These are phyloP conservation scores for Penicillium samsonianum DNA, from an alignment of 495 filamentous ascomycete species.

Conservation along the genomic window DNA sequence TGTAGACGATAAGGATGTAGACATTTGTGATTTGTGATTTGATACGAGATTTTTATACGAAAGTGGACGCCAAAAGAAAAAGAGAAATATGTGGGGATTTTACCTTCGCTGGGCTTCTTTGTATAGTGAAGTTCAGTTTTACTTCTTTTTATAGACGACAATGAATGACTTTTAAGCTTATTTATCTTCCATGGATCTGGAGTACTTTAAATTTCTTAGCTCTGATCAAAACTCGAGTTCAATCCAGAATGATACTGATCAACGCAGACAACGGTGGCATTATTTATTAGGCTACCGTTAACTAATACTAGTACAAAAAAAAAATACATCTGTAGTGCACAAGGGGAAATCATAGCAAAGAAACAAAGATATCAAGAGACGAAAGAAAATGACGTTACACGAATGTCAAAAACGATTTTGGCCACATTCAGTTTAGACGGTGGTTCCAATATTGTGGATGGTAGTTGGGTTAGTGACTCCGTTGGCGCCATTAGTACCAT, in stretches of 20 bases:
- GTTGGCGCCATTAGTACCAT: conserved; percentile 11
- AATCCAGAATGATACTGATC: background rate
- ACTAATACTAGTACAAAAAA: conserved; percentile 27
- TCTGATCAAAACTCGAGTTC: background rate
- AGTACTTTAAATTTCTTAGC: background rate
- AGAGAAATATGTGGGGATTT: conserved; percentile 2
- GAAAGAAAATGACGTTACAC: conserved; percentile 10
- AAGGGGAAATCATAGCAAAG: conserved; percentile 33
- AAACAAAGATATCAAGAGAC: conserved; percentile 13
- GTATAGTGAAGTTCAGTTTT: conserved; percentile 21
- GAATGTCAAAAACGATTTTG: conserved; percentile 3
- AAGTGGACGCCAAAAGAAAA: conserved; percentile 1
- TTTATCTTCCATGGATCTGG: background rate
- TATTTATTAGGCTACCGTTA: conserved; percentile 33
- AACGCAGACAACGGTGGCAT: conserved; percentile 25
- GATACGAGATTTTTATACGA: conserved; percentile 3
- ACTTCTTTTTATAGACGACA: conserved; percentile 27
- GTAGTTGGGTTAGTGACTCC: background rate
- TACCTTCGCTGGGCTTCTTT: conserved; percentile 10
- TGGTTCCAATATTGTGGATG: background rate
- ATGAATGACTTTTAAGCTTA: conserved; percentile 25
- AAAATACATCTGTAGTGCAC: conserved; percentile 16
- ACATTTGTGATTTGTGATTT: background rate
- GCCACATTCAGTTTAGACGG: conserved; percentile 15
- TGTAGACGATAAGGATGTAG: conserved; percentile 36